Percentiles rank a stretch among this genome's conserved stretches.
Conservation (phyloP, 2,329 filamentous ascomycete genomes). For the Diaporthe sp. region DNA sequence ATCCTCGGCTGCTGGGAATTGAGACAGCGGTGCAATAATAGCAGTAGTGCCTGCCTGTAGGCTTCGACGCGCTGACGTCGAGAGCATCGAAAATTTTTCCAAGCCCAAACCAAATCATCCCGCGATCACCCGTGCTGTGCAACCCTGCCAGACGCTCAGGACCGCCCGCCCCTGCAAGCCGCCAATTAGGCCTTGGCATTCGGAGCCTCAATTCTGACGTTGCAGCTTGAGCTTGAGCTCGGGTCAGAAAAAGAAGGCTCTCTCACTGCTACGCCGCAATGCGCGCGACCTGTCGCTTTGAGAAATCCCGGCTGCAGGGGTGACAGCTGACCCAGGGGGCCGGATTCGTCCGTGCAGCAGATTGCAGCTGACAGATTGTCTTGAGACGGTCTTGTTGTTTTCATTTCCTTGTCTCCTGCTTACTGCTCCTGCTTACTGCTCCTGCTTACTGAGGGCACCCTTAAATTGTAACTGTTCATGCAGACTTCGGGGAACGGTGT, state of each 20-base stretch:
- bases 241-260: background rate
- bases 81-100: conserved; percentile 27
- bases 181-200: conserved; percentile 1
- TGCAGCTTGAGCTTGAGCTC: background rate
- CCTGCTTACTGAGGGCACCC: background rate
- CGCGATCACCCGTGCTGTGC: conserved; percentile 29
- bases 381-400: background rate
- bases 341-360: background rate
- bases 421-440: too few relatives aligned
- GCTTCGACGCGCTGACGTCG: background rate
- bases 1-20: background rate
- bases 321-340: background rate
- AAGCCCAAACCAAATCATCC: conserved; percentile 16
- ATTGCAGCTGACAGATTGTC: background rate
- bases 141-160: conserved; percentile 10
- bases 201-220: conserved; percentile 33
- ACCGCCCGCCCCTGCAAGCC: conserved; percentile 4
- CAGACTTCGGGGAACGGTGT: background rate
- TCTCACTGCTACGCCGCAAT: background rate
- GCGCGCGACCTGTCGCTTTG: conserved; percentile 13
- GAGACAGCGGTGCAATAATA: background rate
- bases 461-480: background rate
- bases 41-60: background rate
- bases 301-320: conserved; percentile 13
- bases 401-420: background rate